phyloP scores from a whole-genome alignment of 768 basidiomycete species.

The Termitomyces sp. region DNA sequence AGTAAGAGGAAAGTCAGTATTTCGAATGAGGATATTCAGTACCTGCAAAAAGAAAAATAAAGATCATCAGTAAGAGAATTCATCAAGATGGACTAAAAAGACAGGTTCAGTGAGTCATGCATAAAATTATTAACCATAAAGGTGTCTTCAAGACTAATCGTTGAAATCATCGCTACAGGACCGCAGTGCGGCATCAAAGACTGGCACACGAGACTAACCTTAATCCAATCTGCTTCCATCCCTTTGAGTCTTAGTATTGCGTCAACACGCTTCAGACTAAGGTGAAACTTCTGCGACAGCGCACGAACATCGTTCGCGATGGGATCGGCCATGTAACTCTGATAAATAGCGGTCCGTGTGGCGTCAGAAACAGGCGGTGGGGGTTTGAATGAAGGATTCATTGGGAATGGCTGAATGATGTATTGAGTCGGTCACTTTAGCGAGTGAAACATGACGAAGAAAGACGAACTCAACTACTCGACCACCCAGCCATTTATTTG shows the following conservation, averaged over 20 bases:
- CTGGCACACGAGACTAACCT: constrained; percentile 43
- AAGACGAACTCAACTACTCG: constrained; percentile 44
- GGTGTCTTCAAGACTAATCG: constrained; percentile 96
- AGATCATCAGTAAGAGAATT: constrained; percentile 9
- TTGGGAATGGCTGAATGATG: constrained; percentile 68
- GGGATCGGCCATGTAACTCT: constrained; percentile 55
- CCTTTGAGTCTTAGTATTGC: constrained; percentile 82
- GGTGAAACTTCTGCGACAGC: constrained; percentile 54
- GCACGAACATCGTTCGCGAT: constrained; percentile 46
- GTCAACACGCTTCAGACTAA: constrained; percentile 76
- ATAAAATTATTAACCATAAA: constrained; percentile 4
- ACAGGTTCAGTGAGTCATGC: not conserved
- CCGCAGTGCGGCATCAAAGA: constrained; percentile 9
- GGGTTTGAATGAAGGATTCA: constrained; percentile 81
- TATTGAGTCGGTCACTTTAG: constrained; percentile 9
- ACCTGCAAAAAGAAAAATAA: constrained; percentile 15
- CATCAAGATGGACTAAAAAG: not conserved
- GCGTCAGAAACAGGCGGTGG: constrained; percentile 68
- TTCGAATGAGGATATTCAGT: constrained; percentile 4
- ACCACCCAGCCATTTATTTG: constrained; percentile 60
- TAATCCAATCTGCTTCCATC: constrained; percentile 62
- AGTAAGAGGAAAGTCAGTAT: constrained; percentile 6
- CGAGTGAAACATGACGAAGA: not conserved
- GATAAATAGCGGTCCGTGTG: constrained; percentile 52
- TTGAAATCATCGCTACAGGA: constrained; percentile 45